A percentile compares a stretch with the other conserved stretches of the same genome.
phyloP scores from a whole-genome alignment of 1,284 basidiomycete genomes.

The Microbotryum violaceum region DNA sequence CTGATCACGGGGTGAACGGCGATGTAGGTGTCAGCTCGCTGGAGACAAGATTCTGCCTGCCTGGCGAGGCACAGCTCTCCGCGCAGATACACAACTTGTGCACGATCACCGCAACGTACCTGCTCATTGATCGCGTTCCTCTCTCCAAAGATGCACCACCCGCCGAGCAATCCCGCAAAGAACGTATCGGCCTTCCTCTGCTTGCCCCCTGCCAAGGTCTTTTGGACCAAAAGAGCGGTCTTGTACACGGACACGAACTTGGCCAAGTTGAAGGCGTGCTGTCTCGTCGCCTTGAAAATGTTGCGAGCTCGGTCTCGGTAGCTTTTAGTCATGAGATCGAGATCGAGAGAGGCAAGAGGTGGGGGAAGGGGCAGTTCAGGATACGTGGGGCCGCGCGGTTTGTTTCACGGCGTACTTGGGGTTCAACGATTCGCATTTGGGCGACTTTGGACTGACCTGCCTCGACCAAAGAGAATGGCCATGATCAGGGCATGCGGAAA shows the following conservation, averaged over 20 bases:
- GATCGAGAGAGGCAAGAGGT: neutral
- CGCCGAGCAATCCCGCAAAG: conserved; percentile 82
- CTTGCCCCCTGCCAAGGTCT: conserved; percentile 54
- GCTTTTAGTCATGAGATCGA: conserved; percentile 43
- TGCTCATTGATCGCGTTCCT: conserved; percentile 97
- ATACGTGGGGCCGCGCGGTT: neutral
- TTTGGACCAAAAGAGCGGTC: conserved; percentile 69
- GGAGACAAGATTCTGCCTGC: neutral
- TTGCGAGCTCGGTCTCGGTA: conserved; percentile 58
- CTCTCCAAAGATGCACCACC: conserved; percentile 88
- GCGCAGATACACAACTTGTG: too few species aligned
- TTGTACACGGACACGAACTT: conserved; percentile 96
- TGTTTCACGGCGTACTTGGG: neutral
- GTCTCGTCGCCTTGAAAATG: conserved; percentile 80
- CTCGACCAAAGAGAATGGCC: conserved; percentile 72
- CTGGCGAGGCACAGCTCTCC: neutral
- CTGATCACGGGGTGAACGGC: conserved; percentile 44
- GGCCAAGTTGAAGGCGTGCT: conserved; percentile 79
- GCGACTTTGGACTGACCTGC: conserved; percentile 12
- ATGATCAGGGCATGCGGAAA: conserved; percentile 99
- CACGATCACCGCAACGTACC: conserved; percentile 48
- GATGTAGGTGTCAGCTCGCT: neutral
- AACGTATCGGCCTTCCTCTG: conserved; percentile 76
- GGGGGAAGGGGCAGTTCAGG: neutral
- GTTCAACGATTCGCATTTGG: neutral